These are phyloP conservation scores for Amanita fuliginea DNA, from an alignment of 768 basidiomycete genomes.

Conservation along the genomic window DNA sequence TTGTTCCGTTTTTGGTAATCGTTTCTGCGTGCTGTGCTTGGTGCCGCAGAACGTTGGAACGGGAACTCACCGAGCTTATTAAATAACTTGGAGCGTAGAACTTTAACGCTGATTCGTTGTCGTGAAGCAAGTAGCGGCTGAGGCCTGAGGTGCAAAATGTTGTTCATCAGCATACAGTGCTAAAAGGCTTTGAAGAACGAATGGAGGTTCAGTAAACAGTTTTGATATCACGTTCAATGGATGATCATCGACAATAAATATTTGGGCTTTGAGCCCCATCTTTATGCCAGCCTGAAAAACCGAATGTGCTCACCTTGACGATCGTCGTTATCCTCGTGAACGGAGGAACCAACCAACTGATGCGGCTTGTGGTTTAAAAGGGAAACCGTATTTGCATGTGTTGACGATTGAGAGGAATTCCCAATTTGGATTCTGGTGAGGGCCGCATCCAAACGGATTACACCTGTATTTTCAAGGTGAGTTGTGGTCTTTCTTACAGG, in stretches of 20 bases:
- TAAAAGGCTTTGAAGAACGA: neutral
- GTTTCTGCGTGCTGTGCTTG: too few relatives aligned
- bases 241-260: slow-evolving; percentile 4
- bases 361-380: too few relatives aligned
- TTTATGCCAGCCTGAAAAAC: neutral
- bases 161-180: neutral
- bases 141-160: too few relatives aligned
- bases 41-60: too few relatives aligned
- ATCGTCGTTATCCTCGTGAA: too few relatives aligned
- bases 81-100: too few relatives aligned
- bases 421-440: neutral
- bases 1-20: too few relatives aligned
- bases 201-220: neutral
- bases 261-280: neutral
- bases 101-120: too few relatives aligned
- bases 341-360: too few relatives aligned
- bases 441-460: slow-evolving; percentile 24
- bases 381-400: neutral
- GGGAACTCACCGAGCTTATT: too few relatives aligned
- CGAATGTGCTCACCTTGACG: too few relatives aligned
- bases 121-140: too few relatives aligned
- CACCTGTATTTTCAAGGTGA: slow-evolving; percentile 52
- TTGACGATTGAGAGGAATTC: neutral
- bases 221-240: neutral
- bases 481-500: slow-evolving; percentile 22